Conservation (phyloP, 192 early-diverging fungal species). For the Gamsiella multidivaricata region DNA sequence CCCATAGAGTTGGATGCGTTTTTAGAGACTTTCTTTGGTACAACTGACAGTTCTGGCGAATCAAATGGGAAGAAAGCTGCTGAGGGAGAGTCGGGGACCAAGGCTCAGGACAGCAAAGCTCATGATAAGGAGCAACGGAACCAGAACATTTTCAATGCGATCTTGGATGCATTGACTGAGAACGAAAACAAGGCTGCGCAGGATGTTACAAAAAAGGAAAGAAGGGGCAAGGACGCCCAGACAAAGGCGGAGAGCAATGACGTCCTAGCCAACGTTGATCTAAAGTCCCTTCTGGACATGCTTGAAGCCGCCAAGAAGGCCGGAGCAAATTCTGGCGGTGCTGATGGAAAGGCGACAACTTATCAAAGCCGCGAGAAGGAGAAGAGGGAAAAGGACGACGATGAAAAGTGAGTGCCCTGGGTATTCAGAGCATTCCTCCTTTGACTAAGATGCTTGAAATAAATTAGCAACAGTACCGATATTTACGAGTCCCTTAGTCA, state of each 20-base stretch:
- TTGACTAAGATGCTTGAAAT: no score
- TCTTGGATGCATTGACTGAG: neutral
- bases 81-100: neutral
- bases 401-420: no score
- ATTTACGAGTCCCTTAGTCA: no score
- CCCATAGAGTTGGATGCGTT: neutral
- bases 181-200: neutral
- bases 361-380: neutral
- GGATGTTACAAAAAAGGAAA: neutral
- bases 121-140: neutral
- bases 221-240: neutral
- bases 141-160: neutral
- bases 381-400: neutral
- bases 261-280: neutral
- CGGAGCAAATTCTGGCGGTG: neutral
- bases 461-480: no score
- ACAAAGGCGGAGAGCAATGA: neutral
- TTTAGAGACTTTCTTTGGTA: neutral
- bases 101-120: neutral
- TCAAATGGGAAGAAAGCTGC: neutral
- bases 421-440: no score
- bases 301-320: neutral
- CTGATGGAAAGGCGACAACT: neutral
- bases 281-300: neutral
- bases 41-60: no score